These are phyloP conservation scores for Teunomyces barrocoloradensis DNA, from an alignment of 805 yeast genomes.

Conservation along the genomic window DNA sequence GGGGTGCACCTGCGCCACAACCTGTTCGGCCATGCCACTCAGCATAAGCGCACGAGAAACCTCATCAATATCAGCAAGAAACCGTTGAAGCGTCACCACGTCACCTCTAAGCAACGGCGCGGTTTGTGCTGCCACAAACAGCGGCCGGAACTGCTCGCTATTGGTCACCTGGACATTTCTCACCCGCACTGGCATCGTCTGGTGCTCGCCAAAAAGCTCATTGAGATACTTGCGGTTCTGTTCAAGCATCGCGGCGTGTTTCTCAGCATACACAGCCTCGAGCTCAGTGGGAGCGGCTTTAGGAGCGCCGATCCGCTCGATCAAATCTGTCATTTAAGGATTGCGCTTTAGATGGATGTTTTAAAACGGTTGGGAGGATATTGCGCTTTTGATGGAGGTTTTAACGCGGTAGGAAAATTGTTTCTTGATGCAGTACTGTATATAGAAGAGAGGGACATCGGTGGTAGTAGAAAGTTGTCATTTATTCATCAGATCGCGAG, in stretches of 20 bases:
- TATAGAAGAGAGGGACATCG: no score
- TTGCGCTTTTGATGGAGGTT: not conserved
- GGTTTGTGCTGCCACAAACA: constrained; percentile 47
- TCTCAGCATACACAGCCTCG: constrained; percentile 21
- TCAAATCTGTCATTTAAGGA: constrained; percentile 8
- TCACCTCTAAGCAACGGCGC: constrained; percentile 38
- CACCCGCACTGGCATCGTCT: constrained; percentile 42
- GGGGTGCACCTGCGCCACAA: constrained; percentile 32
- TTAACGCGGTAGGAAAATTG: not conserved
- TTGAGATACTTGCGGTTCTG: constrained; percentile 35
- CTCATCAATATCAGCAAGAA: constrained; percentile 42
- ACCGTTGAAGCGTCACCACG: constrained; percentile 36
- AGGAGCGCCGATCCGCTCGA: not conserved
- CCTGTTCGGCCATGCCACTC: constrained; percentile 42
- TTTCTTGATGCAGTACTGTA: not conserved
- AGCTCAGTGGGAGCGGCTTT: constrained; percentile 20
- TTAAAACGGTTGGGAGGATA: not conserved
- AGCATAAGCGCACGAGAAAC: constrained; percentile 44
- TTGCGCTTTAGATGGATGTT: not conserved
- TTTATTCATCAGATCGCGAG: no score
- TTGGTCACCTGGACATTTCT: constrained; percentile 49
- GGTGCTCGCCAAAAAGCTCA: constrained; percentile 29
- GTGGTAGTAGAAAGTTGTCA: no score
- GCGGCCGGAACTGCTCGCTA: constrained; percentile 43
- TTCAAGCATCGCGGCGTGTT: constrained; percentile 29